Evolutionary conservation across 2,329 filamentous ascomycete species (phyloP), one percentile per base, ranked within the genome.

Genomic region (Aureobasidium sp.): DNA sequence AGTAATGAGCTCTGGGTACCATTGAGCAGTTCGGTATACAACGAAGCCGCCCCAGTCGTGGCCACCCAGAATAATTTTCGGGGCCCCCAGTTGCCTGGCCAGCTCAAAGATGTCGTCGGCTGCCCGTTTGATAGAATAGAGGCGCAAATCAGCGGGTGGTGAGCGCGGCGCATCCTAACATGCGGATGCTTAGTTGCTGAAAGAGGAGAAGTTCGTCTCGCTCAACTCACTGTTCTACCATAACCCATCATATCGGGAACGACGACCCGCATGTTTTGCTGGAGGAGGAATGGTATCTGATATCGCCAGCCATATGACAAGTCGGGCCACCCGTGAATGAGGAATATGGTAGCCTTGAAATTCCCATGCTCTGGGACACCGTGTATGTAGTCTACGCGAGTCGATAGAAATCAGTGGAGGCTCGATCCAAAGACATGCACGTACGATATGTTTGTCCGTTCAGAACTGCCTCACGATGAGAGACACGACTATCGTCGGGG

Each of bases 41-140:
- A 92, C 78, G 2, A 81, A 79, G 67, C 89, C 91, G 71, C 93
- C 93, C 89, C 93, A 96, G 74, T 97, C 93, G 75, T 96, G 93
- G 8, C 91, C 93, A 51, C 91, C 90, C 15, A 96, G 81, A 60
- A 96, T 86, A 68, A 96, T 87, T 50, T 72, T 77, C 45, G 70
- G 76, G 57, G 78, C 75, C 4, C 77, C 75, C 4, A 86, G 72
- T 38, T 86, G 80, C 62, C 75, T 76, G 7, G 87, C 84, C 25
- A 97, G 79, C 63, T 84, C 85, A 23, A 84, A 86, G 65, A 97
- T 81, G 69, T 96, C 90, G 59, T 85, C 83, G 19, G 87, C 81
- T 62, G 88, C 83, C 64, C 80, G 83, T 76, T 90, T 94, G 47
- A 62, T 62, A 8, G 50, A 45, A 27, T 64, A 64, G 9, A 62